Conservation (phyloP, 2,329 filamentous ascomycete genomes). For the Clonostachys rosea region DNA sequence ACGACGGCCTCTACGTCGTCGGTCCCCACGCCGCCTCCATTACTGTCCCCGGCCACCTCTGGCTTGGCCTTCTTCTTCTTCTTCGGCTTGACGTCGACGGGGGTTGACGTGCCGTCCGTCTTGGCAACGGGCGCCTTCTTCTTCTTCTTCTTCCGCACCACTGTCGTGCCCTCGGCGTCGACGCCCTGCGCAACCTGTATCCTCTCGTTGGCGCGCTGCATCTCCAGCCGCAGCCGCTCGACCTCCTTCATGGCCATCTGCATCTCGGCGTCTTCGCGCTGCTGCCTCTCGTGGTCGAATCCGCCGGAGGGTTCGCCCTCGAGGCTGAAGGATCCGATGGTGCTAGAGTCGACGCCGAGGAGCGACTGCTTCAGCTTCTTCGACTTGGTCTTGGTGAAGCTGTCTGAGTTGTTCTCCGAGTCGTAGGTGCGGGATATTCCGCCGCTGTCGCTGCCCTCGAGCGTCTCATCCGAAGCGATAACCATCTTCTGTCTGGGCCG, state of each 20-base stretch:
- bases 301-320: constrained; percentile 33
- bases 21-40: constrained; percentile 8
- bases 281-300: constrained; percentile 60
- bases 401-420: constrained; percentile 47
- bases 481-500: constrained; percentile 57
- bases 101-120: constrained; percentile 7
- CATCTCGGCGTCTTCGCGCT: constrained; percentile 85
- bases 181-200: constrained; percentile 69
- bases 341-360: constrained; percentile 83
- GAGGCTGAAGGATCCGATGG: constrained; percentile 68
- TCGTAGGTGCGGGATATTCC: constrained; percentile 40
- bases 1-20: constrained; percentile 12
- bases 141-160: constrained; percentile 66
- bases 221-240: constrained; percentile 79
- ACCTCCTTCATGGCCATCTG: constrained; percentile 83
- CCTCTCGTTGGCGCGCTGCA: constrained; percentile 77
- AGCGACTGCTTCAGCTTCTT: constrained; percentile 57
- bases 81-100: constrained; percentile 39
- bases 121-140: constrained; percentile 34
- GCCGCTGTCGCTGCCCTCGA: constrained; percentile 48
- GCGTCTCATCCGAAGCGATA: constrained; percentile 69
- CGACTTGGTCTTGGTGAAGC: constrained; percentile 39
- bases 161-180: constrained; percentile 58
- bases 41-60: constrained; percentile 4
- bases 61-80: constrained; percentile 41